Percentiles rank a stretch among this genome's conserved stretches.
Conservation (phyloP, 352 stramenopile species). For the Phytophthora hybrid region DNA sequence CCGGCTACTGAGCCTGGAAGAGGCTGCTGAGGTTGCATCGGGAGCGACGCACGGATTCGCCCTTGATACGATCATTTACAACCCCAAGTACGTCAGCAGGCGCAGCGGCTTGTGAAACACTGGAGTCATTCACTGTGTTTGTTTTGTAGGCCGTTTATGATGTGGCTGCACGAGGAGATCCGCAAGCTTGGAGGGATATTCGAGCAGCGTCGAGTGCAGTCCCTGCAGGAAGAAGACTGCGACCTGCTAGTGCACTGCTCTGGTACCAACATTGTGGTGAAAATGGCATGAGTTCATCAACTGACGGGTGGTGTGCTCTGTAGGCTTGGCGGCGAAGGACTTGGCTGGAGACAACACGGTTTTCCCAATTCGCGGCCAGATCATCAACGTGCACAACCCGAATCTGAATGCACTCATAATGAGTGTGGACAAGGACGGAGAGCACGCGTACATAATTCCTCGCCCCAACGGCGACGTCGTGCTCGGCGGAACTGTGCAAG, state of each 20-base stretch:
- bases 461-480: constrained; percentile 67
- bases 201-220: constrained; percentile 47
- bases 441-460: constrained; percentile 77
- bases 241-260: constrained; percentile 77
- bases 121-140: too few species aligned
- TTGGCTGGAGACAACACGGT: constrained; percentile 54
- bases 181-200: constrained; percentile 53
- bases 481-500: constrained; percentile 67
- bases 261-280: constrained; percentile 20
- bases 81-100: constrained; percentile 34
- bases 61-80: constrained; percentile 78
- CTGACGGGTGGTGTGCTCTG: background rate
- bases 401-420: constrained; percentile 55
- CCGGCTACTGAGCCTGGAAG: constrained; percentile 47
- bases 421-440: constrained; percentile 37
- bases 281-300: background rate
- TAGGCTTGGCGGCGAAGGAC: constrained; percentile 52
- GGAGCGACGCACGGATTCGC: constrained; percentile 58
- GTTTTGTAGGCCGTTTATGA: constrained; percentile 55
- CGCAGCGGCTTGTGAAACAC: background rate
- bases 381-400: constrained; percentile 71
- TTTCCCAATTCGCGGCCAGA: constrained; percentile 71
- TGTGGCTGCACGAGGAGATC: constrained; percentile 59
- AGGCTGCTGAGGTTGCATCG: constrained; percentile 44
- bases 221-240: constrained; percentile 48